These are phyloP conservation scores for Phanerochaete carnosa DNA, from an alignment of 768 basidiomycete genomes.

Conservation along the genomic window DNA sequence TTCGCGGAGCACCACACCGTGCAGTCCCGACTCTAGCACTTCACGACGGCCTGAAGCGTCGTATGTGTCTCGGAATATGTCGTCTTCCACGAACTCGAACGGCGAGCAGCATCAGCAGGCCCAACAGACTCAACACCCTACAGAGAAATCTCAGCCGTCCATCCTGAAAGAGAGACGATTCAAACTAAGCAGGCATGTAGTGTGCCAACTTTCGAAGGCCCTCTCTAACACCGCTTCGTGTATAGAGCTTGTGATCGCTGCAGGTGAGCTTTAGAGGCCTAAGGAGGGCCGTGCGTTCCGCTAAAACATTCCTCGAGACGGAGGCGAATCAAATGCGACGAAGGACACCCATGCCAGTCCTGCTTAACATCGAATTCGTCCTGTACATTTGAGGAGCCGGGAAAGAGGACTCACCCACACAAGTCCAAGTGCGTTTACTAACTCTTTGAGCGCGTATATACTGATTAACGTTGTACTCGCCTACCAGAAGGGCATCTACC, in stretches of 20 bases:
- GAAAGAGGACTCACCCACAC: slow-evolving; percentile 81
- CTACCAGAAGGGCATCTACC: slow-evolving; percentile 67
- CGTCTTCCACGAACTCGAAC: neutral
- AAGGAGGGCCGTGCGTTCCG: neutral
- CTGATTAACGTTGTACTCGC: neutral
- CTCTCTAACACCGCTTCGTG: slow-evolving; percentile 2
- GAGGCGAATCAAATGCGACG: slow-evolving; percentile 83
- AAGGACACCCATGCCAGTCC: slow-evolving; percentile 86
- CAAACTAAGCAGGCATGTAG: slow-evolving; percentile 76
- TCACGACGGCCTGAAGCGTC: neutral
- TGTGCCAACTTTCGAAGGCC: neutral
- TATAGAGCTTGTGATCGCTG: slow-evolving; percentile 88
- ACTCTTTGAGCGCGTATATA: neutral
- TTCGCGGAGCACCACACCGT: neutral
- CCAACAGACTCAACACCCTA: neutral
- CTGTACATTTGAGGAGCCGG: slow-evolving; percentile 86
- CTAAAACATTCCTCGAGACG: slow-evolving; percentile 42
- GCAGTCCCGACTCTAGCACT: neutral
- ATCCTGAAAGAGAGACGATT: slow-evolving; percentile 76
- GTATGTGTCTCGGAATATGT: slow-evolving; percentile 5
- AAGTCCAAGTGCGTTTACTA: slow-evolving; percentile 71
- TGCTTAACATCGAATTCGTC: slow-evolving; percentile 79
- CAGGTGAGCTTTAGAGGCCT: slow-evolving; percentile 50
- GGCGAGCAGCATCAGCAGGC: slow-evolving; percentile 1
- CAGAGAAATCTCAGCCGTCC: slow-evolving; percentile 16